phyloP scores from a whole-genome alignment of 2,329 filamentous ascomycete species.

The Botrytis aclada region DNA sequence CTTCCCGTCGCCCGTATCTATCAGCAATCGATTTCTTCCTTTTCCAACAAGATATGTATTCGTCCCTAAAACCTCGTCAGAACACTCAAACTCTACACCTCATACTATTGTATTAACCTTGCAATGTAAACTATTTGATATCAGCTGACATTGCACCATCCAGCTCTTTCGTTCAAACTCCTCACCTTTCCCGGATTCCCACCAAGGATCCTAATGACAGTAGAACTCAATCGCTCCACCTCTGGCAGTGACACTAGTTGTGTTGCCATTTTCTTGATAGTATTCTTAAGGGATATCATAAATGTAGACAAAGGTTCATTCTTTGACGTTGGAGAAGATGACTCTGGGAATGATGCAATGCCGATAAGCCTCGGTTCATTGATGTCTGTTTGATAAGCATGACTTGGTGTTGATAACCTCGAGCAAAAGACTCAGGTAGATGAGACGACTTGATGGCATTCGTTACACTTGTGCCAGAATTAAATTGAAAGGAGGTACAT shows the following conservation, averaged over 20 bases:
- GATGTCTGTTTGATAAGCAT: conserved; percentile 6
- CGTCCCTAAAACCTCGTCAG: conserved; percentile 64
- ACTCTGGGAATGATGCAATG: conserved; percentile 7
- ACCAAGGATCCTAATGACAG: conserved; percentile 79
- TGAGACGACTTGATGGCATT: background rate
- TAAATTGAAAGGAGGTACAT: background rate
- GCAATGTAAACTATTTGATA: conserved; percentile 53
- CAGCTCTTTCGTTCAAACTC: background rate
- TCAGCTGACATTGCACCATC: conserved; percentile 16
- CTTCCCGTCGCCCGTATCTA: conserved; percentile 82
- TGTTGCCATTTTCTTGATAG: conserved; percentile 34
- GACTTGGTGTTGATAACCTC: background rate
- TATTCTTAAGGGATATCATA: background rate
- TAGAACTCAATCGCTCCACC: conserved; percentile 73
- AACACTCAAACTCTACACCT: background rate
- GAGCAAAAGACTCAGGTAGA: background rate
- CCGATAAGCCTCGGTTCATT: conserved; percentile 16
- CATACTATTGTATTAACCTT: conserved; percentile 44
- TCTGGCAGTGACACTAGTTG: conserved; percentile 52
- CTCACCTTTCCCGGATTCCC: conserved; percentile 82
- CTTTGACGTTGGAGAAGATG: background rate
- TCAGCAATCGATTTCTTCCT: conserved; percentile 68
- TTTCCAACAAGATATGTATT: conserved; percentile 92
- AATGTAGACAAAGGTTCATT: background rate
- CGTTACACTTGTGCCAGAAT: background rate